Base-by-base conservation (phyloP, 2,329 filamentous ascomycete species). In the Xylaria sp. region DNA sequence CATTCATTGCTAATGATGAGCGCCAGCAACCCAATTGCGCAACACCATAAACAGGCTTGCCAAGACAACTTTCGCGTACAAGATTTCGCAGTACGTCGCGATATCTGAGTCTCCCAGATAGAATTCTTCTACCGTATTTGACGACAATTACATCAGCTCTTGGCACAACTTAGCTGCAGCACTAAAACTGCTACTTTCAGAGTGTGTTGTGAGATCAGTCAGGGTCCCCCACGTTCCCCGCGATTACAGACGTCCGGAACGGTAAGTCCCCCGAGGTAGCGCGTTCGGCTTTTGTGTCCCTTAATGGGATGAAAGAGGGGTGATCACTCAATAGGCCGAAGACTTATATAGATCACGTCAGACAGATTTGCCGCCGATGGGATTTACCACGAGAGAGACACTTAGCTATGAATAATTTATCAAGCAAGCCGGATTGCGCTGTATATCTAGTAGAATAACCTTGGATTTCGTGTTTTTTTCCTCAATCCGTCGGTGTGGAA, bases 141-240 rank as follows among this genome's bases (percentile, higher is more conserved):
- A 60, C 27, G 30, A 62, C 51, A 27, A 65, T 34, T 42, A 21
- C 30, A 55, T 55, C 53, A 36, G 57, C 39, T 59, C 64, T 69
- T 64, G 64, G 64, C 64, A 59, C 42, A 55, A 54, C 45, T 14
- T 51, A n/a, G 24, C 30, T 21, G n/a, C 61, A n/a, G 36, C 42
- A 55, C 48, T 32, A 14, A 58, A 69, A 69, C 61, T 69, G 64
- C 64, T 61, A 61, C 32, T n/a, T 56, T 59, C 34, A 55, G 65
- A 56, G 54, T 61, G 11, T 21, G n/a, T 36, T 53, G 34, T 30
- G 53, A 24, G 24, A 42, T 61, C 51, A 61, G 34, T 66, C 51
- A 58, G 60, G 6, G 27, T 57, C 57, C 68, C 67, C 68, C 68
- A 64, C 61, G 61, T 55, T 68, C 60, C 68, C 68, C 68, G 54